Evolutionary conservation across 164 flowering plant genomes (phyloP).

Genomic region (Chimonanthus praecox): DNA sequence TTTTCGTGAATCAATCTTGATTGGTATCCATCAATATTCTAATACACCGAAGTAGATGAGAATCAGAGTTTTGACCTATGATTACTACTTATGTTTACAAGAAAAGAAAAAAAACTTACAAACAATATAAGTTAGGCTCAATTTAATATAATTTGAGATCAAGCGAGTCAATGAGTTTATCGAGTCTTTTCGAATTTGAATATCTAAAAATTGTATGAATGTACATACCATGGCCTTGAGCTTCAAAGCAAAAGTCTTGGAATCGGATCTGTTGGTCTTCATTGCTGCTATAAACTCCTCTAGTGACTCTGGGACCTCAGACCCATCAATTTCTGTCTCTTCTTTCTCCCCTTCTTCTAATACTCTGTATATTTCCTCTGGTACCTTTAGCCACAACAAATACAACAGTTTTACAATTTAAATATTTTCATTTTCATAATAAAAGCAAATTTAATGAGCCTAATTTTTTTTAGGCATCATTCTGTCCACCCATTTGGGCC

Average conservation of each 20-base stretch:
- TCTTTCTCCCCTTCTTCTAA: slow-evolving; percentile 42
- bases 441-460: background rate
- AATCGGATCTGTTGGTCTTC: slow-evolving; percentile 48
- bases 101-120: no score
- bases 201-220: no score
- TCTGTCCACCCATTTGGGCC: background rate
- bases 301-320: slow-evolving; percentile 66
- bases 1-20: no score
- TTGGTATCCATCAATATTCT: no score
- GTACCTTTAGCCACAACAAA: slow-evolving; percentile 41
- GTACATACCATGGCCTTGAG: slow-evolving; percentile 74
- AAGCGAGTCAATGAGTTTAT: no score
- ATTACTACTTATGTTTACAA: no score
- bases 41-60: no score
- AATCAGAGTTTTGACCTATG: no score
- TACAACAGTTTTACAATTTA: background rate
- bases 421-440: background rate
- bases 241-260: slow-evolving; percentile 60
- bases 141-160: no score
- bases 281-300: slow-evolving; percentile 72
- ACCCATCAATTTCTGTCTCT: slow-evolving; percentile 25
- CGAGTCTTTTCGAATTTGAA: no score
- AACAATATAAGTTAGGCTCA: no score
- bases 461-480: background rate
- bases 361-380: slow-evolving; percentile 72